Evolutionary conservation across 306 rosid genomes (phyloP), one percentile per base, ranked within the genome.

Genomic region (Trichosanthes cucumerina): DNA sequence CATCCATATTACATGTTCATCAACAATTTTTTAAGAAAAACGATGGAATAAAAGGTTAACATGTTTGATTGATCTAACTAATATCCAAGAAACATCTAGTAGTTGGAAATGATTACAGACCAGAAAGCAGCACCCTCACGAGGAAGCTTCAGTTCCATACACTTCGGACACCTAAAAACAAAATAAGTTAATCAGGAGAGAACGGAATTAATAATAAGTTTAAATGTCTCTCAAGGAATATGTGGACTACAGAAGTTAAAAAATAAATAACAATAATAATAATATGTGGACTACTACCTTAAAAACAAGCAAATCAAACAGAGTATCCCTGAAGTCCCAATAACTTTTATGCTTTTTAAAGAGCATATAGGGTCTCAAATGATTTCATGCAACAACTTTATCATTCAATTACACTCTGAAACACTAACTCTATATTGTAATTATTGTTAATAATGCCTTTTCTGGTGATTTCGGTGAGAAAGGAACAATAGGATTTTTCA

Each of bases 91-190:
- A 68, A 68, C 39, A 26, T 26, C 31, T 39, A 57, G 57, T 72
- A 65, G 77, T 24, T 59, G 66, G 36, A 76, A 44, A 66, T 23
- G 70, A 59, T 80, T 79, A 89, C 99, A 78, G 28, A 95, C 99
- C 97, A 95, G 92, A 95, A 95, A 50, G 99, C 90, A 41, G 97
- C 89, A 62, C 84, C 88, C 83, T 91, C 93, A 2, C 97, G 96
- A 43, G 97, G 92, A 83, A 95, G 96, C 91, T 89, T 95, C 86
- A 95, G 84, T 53, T 92, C 91, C 81, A 92, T 69, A 78, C 99
- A 95, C 85, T 95, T 95, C 9, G 99, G 97, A 82, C 99, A 95
- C 89, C 97, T 95, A 81, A 11, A 77, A 46, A 31, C n/a, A 15
- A 14, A 23, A 60, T 43, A 19, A 15, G 46, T 36, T 15, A 13